Conservation (phyloP, 1,284 basidiomycete species). For the Stereum hirsutum region DNA sequence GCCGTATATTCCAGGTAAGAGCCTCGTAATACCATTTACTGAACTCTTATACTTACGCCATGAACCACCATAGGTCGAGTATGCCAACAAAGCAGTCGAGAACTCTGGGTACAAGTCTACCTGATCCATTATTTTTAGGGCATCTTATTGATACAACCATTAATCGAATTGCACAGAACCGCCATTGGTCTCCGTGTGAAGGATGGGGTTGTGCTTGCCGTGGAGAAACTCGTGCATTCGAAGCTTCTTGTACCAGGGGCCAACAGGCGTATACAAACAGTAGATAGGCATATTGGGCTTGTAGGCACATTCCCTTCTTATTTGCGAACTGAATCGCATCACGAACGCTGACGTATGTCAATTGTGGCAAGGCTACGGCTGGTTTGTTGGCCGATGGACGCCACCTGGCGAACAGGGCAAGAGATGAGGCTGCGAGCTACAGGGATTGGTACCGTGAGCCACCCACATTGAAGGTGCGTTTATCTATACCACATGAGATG, state of each 20-base stretch:
- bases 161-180: slow-evolving; percentile 42
- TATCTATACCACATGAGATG: background rate
- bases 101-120: slow-evolving; percentile 72
- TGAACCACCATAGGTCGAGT: slow-evolving; percentile 71
- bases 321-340: background rate
- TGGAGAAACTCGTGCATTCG: slow-evolving; percentile 97
- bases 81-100: slow-evolving; percentile 97
- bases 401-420: slow-evolving; percentile 79
- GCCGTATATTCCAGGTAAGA: slow-evolving; percentile 90
- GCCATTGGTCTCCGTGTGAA: slow-evolving; percentile 89
- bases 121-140: background rate
- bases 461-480: slow-evolving; percentile 70
- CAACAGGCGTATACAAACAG: slow-evolving; percentile 88
- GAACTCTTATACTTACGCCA: background rate
- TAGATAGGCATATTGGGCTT: slow-evolving; percentile 91
- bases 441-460: slow-evolving; percentile 73
- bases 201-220: slow-evolving; percentile 90
- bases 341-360: background rate
- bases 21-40: background rate
- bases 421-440: slow-evolving; percentile 78
- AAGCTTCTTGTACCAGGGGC: slow-evolving; percentile 92
- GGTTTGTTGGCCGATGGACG: slow-evolving; percentile 93
- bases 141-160: background rate
- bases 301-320: slow-evolving; percentile 28
- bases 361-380: slow-evolving; percentile 65